phyloP scores from a whole-genome alignment of 805 yeast species.

The Jamesozyma gamospora region DNA sequence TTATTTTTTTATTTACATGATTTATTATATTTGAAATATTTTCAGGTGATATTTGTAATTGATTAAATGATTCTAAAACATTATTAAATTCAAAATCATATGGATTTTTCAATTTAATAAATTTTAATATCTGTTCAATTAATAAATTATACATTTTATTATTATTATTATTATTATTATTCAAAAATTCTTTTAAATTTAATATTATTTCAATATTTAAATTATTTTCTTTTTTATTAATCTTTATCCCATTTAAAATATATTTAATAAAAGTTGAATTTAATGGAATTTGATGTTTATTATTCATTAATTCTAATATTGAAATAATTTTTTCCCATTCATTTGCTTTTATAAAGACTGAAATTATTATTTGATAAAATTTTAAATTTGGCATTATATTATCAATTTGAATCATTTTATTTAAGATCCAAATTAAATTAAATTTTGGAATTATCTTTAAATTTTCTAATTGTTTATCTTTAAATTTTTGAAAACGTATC shows the following conservation, averaged over 20 bases:
- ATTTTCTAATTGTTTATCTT: constrained; percentile 7
- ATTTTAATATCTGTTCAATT: constrained; percentile 8
- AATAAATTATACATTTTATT: constrained; percentile 3
- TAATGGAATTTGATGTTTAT: constrained; percentile 11
- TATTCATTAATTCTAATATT: constrained; percentile 10
- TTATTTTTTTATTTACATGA: constrained; percentile 4
- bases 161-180: neutral
- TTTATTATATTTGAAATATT: neutral
- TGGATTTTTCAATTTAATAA: constrained; percentile 9
- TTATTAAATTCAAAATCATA: constrained; percentile 9
- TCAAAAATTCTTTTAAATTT: neutral
- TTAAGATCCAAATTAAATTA: constrained; percentile 9
- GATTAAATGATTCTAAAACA: constrained; percentile 9
- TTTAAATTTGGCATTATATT: constrained; percentile 14
- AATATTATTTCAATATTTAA: neutral
- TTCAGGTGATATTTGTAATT: constrained; percentile 6
- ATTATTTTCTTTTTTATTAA: neutral
- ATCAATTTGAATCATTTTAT: constrained; percentile 13
- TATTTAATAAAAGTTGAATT: constrained; percentile 6
- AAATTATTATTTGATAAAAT: constrained; percentile 12
- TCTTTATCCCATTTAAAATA: constrained; percentile 11
- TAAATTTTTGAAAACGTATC: neutral
- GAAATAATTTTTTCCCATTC: constrained; percentile 22
- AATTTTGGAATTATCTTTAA: constrained; percentile 9
- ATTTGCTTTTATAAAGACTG: constrained; percentile 13